These are phyloP conservation scores for Citrus australasica DNA, from an alignment of 345 rosid species.

Conservation along the genomic window DNA sequence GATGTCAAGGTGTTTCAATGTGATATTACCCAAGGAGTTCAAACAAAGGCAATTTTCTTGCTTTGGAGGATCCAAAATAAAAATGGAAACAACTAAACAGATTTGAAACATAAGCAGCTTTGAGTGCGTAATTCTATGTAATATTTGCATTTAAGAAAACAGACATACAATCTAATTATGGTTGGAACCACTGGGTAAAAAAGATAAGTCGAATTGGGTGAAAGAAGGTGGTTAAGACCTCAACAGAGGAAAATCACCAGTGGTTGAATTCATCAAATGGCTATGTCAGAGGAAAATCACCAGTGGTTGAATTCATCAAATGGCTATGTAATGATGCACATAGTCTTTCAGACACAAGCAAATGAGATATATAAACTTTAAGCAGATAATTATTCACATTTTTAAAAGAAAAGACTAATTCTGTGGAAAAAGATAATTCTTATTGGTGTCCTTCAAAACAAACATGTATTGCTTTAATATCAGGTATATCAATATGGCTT, in stretches of 20 bases:
- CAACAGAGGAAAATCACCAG: neutral
- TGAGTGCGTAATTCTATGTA: no score
- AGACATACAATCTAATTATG: neutral
- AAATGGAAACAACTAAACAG: neutral
- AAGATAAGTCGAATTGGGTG: neutral
- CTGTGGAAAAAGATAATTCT: neutral
- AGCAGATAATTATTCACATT: neutral
- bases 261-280: neutral
- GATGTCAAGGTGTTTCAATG: neutral
- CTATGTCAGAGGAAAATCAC: neutral
- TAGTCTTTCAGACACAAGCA: neutral
- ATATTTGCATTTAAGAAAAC: neutral
- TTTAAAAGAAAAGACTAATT: neutral
- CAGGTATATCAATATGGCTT: neutral
- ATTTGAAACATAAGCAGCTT: slow-evolving; percentile 1
- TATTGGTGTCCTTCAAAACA: neutral
- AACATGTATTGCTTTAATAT: neutral
- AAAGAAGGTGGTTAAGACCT: neutral
- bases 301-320: neutral
- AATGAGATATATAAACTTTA: neutral
- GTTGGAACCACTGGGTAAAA: neutral
- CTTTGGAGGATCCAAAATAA: neutral
- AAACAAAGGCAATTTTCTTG: neutral
- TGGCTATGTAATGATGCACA: neutral
- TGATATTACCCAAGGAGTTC: neutral